Evolutionary conservation across 441 rosid genomes (phyloP), one percentile per base, ranked within the genome.

Genomic region (Erysimum cheiri): DNA sequence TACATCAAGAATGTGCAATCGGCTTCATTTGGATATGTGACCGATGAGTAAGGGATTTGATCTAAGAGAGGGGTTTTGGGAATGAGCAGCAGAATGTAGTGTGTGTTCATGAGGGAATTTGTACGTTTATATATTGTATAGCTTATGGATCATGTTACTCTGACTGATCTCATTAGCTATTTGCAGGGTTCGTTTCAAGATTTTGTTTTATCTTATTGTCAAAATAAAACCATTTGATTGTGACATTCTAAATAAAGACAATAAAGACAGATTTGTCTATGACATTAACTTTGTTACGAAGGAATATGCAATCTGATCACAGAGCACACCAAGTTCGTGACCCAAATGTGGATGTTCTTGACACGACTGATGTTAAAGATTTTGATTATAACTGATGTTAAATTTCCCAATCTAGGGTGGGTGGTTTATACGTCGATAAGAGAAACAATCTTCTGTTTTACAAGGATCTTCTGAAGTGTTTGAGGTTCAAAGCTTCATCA

Each of bases 1-100:
- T 95, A 95, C 87, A 90, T 95, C 79, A 95, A 90, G 91, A 90
- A 80, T 1, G 99, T 94, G 64, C 85, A 88, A 57, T 78, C 98
- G 0, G 97, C 99, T 66, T 86, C 99, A 15, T 52, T 58, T 58
- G 99, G 98, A 64, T 95, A 98, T 6, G 99, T 95, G 57, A 92
- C 98, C 0, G 99, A 95, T 61, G 98, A 95, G 78, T 92, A 85
- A 66, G 33, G 1, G 53, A 36, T 53, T 13, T 8, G 33, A 39
- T 69, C 57, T 59, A 12, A 19, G 58, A 40, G 58, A 9, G 9
- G 47, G 17, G 32, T 40, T 54, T 64, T 64, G 75, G 32, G 69
- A 54, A 24, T 19, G 71, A 40, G 46, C 66, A 39, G 57, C 60
- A 57, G 44, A 58, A 59, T 58, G 35, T 32, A 58, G 24, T 26